Evolutionary conservation across 2,329 filamentous ascomycete species (phyloP).

Genomic region (Sporothrix globosa): DNA sequence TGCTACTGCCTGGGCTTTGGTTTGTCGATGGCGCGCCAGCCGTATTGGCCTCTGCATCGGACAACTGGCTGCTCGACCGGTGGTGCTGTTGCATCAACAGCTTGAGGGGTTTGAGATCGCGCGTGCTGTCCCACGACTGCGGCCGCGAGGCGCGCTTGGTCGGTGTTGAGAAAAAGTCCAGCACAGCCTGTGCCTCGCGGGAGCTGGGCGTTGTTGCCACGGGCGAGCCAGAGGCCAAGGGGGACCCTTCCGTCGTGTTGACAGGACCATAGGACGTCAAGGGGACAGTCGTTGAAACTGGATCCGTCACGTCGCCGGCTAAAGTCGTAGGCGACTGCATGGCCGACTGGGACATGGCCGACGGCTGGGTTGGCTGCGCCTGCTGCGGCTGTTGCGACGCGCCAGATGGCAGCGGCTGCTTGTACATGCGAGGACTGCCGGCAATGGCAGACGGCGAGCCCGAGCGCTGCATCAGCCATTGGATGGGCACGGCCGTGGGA

Average conservation of each 20-base stretch:
- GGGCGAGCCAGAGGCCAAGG: constrained; percentile 6
- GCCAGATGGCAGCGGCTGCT: constrained; percentile 3
- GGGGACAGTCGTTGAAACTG: neutral
- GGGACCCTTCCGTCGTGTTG: neutral
- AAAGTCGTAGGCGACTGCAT: neutral
- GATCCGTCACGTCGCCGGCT: neutral
- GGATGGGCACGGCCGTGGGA: constrained; percentile 61
- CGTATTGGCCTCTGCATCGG: constrained; percentile 28
- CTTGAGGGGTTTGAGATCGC: constrained; percentile 79
- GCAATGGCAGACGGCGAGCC: constrained; percentile 47
- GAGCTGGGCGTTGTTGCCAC: neutral
- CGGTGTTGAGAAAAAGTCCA: constrained; percentile 37
- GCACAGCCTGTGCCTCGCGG: constrained; percentile 4
- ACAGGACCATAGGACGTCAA: neutral
- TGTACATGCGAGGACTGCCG: constrained; percentile 6
- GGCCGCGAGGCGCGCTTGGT: constrained; percentile 53
- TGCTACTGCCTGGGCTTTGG: constrained; percentile 13
- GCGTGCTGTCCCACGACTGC: constrained; percentile 64
- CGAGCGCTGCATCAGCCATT: constrained; percentile 56
- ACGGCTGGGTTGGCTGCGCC: constrained; percentile 6
- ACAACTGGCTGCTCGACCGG: constrained; percentile 41
- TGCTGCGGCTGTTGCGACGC: neutral
- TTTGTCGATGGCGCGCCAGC: constrained; percentile 38
- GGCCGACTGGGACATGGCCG: constrained; percentile 1
- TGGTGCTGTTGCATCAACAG: constrained; percentile 66